Conservation (phyloP, 768 basidiomycete genomes). For the Boletus sensibilis region DNA sequence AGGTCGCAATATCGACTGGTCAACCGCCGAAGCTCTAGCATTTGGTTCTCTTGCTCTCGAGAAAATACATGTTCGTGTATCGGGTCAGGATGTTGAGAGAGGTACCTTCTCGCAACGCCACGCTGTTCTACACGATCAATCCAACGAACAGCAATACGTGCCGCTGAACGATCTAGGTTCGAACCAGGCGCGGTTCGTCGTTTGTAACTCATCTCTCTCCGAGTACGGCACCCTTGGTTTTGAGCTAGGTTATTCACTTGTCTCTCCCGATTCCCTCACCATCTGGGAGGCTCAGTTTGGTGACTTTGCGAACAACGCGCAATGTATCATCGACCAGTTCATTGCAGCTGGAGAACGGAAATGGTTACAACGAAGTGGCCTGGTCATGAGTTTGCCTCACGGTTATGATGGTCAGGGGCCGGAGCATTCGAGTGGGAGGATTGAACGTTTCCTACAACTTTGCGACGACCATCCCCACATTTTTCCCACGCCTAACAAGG, state of each 20-base stretch:
- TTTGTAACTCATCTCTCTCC: constrained; percentile 96
- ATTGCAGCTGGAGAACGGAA: constrained; percentile 97
- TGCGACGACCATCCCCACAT: constrained; percentile 95
- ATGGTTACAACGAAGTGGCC: constrained; percentile 91
- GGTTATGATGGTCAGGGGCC: constrained; percentile 99
- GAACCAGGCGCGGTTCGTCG: constrained; percentile 87
- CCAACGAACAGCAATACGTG: constrained; percentile 85
- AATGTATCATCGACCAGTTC: constrained; percentile 98
- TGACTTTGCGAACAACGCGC: constrained; percentile 97
- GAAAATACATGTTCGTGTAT: constrained; percentile 90
- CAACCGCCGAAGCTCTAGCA: constrained; percentile 96
- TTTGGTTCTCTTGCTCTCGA: constrained; percentile 93
- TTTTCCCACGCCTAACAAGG: constrained; percentile 85
- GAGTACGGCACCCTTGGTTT: constrained; percentile 95
- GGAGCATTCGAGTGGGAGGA: constrained; percentile 93
- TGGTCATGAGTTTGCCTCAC: constrained; percentile 88
- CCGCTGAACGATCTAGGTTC: constrained; percentile 87
- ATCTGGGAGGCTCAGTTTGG: constrained; percentile 99
- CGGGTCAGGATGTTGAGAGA: constrained; percentile 97
- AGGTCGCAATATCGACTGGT: constrained; percentile 93
- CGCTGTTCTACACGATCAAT: constrained; percentile 95
- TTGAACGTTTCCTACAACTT: constrained; percentile 96
- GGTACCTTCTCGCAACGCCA: constrained; percentile 99
- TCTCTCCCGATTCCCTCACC: constrained; percentile 87
- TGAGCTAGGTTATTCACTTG: constrained; percentile 97